phyloP scores from a whole-genome alignment of 169 alveolate species.

The Plasmodium sp. region DNA sequence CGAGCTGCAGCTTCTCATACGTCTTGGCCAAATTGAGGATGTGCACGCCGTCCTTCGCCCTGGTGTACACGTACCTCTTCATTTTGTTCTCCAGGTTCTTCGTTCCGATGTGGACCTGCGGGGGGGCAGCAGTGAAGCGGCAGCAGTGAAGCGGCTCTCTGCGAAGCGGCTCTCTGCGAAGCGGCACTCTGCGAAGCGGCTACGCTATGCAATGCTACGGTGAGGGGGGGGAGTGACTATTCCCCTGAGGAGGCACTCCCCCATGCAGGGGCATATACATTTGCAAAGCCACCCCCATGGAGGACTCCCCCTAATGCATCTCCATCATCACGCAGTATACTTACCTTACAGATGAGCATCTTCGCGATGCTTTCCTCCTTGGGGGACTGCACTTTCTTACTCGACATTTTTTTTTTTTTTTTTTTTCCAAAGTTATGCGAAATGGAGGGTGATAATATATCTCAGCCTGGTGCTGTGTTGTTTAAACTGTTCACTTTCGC shows the following conservation, averaged over 20 bases:
- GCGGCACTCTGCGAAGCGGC: too few relatives aligned
- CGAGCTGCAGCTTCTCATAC: constrained; percentile 98
- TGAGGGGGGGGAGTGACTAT: background rate
- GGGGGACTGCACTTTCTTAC: constrained; percentile 59
- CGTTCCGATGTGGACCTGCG: constrained; percentile 97
- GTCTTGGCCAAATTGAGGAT: constrained; percentile 97
- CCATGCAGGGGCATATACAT: background rate
- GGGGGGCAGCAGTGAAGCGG: background rate
- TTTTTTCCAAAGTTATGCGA: background rate
- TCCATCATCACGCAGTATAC: background rate
- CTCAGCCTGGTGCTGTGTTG: background rate
- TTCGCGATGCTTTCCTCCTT: constrained; percentile 75
- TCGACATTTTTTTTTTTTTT: constrained; percentile 33
- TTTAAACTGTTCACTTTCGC: background rate
- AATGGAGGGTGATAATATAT: background rate
- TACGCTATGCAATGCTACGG: background rate
- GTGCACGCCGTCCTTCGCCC: constrained; percentile 97
- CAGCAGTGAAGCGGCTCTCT: background rate
- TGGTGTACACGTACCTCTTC: constrained; percentile 97
- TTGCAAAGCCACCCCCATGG: background rate
- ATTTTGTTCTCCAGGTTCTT: constrained; percentile 96
- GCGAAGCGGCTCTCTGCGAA: background rate
- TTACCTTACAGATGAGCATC: constrained; percentile 74
- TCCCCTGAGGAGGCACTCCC: background rate
- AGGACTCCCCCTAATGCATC: background rate